Evolutionary conservation across 176 grass and related monocot species (phyloP), one percentile per base, ranked within the genome.

Genomic region (maize (Zea mays)): DNA sequence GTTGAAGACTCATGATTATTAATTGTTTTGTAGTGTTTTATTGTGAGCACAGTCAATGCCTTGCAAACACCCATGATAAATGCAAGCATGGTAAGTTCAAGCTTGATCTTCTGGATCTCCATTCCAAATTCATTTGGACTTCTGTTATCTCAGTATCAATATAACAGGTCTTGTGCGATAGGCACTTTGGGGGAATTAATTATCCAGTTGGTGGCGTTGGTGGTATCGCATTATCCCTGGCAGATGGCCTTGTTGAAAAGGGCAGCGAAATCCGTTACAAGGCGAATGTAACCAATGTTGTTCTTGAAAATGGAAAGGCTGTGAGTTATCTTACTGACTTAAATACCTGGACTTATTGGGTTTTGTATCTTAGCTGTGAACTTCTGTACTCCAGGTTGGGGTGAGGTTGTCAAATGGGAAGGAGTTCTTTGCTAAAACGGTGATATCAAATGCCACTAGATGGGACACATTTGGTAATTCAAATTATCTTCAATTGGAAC

Each of bases 361-460:
- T 64, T 85, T 54, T 35, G 12, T 33, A 76, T 62, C 49, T 78
- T 20, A 75, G 19, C 52, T 74, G 63, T 73, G 21, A 27, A 39
- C 44, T 78, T 84, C 16, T 57, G 20, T 84, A 35, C 80, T 56
- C 58, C 39, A 97, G 91, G 89, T 93, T 64, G 94, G 94, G 65
- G 91, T 93, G 57, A 84, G 73, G 64, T 84, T 97, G 62, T 93
- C 94, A 83, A 85, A 89, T 84, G 89, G 91, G 76, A 91, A 90
- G 69, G 84, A 97, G 49, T 93, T 91, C 58, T 93, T 93, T 91
- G 86, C 90, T 71, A 87, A 17, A 83, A 94, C 91, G 20, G 86
- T 97, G 67, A 97, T 97, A 88, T 97, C 91, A 57, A 97, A 97
- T 92, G 94, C 94, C 37, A 97, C 94, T 8, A 91, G 94, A 97